Percentiles rank a stretch among this genome's conserved stretches.
Evolutionary conservation across 768 basidiomycete species (phyloP).

Genomic region (Pilatotrama ljubarskyi): DNA sequence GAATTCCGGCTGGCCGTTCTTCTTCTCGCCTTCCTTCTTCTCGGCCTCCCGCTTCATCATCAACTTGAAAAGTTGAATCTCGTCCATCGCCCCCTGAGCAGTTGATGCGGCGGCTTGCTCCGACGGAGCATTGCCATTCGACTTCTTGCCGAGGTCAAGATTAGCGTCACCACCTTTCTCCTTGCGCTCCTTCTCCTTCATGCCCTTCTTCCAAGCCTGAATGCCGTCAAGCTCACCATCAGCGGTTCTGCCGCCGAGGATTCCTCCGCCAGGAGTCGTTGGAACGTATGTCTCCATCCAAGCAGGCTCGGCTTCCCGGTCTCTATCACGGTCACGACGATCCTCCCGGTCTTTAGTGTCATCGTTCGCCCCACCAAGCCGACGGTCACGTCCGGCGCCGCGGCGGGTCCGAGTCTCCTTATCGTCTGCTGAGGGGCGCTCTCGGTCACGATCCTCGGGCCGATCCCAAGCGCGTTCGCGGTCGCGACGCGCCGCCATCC

Average conservation of each 20-base stretch:
- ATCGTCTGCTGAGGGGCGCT: slow-evolving; percentile 52
- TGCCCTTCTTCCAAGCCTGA: slow-evolving; percentile 83
- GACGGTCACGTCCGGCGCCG: slow-evolving; percentile 57
- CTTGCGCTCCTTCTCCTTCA: slow-evolving; percentile 73
- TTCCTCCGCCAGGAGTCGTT: slow-evolving; percentile 52
- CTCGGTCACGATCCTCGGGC: slow-evolving; percentile 45
- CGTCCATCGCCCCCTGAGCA: slow-evolving; percentile 56
- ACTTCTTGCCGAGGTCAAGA: slow-evolving; percentile 17
- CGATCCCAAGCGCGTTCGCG: slow-evolving; percentile 46
- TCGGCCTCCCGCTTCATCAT: slow-evolving; percentile 80
- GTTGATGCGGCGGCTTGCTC: slow-evolving; percentile 8
- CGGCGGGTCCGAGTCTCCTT: slow-evolving; percentile 67
- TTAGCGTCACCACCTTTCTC: slow-evolving; percentile 39
- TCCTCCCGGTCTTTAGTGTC: slow-evolving; percentile 49
- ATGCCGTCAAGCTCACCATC: slow-evolving; percentile 80
- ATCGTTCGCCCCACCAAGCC: slow-evolving; percentile 52
- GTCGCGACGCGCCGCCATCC: slow-evolving; percentile 62
- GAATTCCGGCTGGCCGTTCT: slow-evolving; percentile 11
- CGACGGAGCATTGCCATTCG: background rate
- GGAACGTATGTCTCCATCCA: slow-evolving; percentile 93
- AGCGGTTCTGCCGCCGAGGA: slow-evolving; percentile 59
- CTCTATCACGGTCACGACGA: slow-evolving; percentile 52
- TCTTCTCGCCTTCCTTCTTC: slow-evolving; percentile 39
- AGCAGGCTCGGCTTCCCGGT: slow-evolving; percentile 82
- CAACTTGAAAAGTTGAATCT: slow-evolving; percentile 81